phyloP scores from a whole-genome alignment of 208 protist genomes.

The Perkinsela sp. region DNA sequence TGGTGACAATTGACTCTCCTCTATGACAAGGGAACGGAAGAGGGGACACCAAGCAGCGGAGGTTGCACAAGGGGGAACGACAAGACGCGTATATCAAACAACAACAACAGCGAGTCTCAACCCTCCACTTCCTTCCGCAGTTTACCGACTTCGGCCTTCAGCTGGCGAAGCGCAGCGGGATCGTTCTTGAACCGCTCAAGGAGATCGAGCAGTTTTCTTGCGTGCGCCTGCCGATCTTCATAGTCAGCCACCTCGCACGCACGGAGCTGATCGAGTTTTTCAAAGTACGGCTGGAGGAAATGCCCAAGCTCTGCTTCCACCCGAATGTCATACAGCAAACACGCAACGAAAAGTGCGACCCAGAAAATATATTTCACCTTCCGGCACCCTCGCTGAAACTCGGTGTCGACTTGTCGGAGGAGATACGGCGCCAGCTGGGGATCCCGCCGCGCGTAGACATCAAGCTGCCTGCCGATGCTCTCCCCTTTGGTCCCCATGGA shows the following conservation, averaged over 20 bases:
- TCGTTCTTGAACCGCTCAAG: neutral
- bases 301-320: neutral
- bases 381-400: slow-evolving; percentile 52
- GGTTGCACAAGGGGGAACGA: too few relatives aligned
- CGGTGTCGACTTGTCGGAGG: slow-evolving; percentile 57
- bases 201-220: neutral
- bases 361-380: slow-evolving; percentile 51
- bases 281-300: neutral
- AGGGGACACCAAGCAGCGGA: too few relatives aligned
- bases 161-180: too few relatives aligned
- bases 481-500: slow-evolving; percentile 49
- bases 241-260: neutral
- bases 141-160: too few relatives aligned
- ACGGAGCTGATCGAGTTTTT: neutral
- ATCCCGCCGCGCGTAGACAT: slow-evolving; percentile 55
- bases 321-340: neutral
- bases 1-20: too few relatives aligned
- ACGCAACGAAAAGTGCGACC: slow-evolving; percentile 17
- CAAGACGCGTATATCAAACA: too few relatives aligned
- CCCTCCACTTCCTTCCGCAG: too few relatives aligned
- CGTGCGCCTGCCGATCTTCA: neutral
- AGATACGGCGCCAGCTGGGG: slow-evolving; percentile 53
- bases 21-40: too few relatives aligned
- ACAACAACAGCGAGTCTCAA: too few relatives aligned
- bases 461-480: slow-evolving; percentile 55